These are phyloP conservation scores for Dactylellina sp. DNA, from an alignment of 2,329 filamentous ascomycete genomes.

Conservation along the genomic window DNA sequence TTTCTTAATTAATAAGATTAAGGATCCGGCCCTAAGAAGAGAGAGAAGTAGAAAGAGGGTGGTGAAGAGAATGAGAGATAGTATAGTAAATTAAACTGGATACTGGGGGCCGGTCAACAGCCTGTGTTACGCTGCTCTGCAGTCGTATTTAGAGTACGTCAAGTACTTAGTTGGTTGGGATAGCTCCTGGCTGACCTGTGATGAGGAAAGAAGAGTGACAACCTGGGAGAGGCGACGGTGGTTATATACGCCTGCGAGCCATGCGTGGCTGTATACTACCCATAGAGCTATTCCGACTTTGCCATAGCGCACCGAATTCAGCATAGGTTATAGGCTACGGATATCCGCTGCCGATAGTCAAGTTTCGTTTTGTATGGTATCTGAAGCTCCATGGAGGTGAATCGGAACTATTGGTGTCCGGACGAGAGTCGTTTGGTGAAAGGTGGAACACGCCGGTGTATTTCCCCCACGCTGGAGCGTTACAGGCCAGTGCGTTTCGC, in stretches of 20 bases:
- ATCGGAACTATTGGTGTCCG: constrained; percentile 12
- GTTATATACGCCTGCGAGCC: constrained; percentile 8
- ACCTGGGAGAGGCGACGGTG: not conserved
- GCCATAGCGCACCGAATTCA: not conserved
- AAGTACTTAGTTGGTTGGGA: constrained; percentile 31
- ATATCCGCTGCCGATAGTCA: constrained; percentile 3
- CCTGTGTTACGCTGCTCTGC: constrained; percentile 47
- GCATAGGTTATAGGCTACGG: not conserved
- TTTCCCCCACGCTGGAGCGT: not conserved
- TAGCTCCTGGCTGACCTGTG: constrained; percentile 32
- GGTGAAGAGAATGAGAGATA: not conserved
- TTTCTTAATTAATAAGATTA: constrained; percentile 7
- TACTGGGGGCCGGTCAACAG: constrained; percentile 40
- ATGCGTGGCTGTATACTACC: not conserved
- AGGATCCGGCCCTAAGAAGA: constrained; percentile 21
- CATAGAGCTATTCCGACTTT: not conserved
- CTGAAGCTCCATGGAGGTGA: constrained; percentile 24
- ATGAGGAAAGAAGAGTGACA: constrained; percentile 21
- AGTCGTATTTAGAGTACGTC: constrained; percentile 44
- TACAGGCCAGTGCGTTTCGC: constrained; percentile 7
- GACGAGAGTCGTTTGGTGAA: constrained; percentile 26
- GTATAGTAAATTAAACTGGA: constrained; percentile 9
- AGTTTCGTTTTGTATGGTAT: constrained; percentile 34
- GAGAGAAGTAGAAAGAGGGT: constrained; percentile 7
- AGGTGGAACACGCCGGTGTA: constrained; percentile 28